Evolutionary conservation across 2,329 filamentous ascomycete species (phyloP), one percentile per base, ranked within the genome.

Genomic region (Hymenoscyphus linearis): DNA sequence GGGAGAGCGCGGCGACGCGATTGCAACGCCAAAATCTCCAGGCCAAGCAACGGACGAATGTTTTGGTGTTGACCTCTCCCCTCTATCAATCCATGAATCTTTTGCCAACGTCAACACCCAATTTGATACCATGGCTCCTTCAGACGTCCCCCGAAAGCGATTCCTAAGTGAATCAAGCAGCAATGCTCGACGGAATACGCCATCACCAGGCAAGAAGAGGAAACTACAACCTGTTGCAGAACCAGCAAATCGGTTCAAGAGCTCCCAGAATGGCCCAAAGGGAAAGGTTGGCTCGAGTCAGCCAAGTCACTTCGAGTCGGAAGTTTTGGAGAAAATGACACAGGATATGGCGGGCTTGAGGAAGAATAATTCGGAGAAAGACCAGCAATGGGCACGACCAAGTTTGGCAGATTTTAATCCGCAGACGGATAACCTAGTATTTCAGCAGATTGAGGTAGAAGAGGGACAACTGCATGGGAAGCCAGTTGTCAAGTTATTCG

Each of bases 401-500:
- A 74, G 76, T 34, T 73, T 91, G 34, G 78, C 78, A 25, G 78
- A 81, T 67, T 89, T 89, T 70, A 78, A 88, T 62, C 81, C 87
- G 9, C 73, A 82, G 58, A 85, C 77, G 37, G 85, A 95, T 66
- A 87, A 78, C 66, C 79, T 99, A n/a, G 86, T 84, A 66, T 98
- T 99, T 72, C 95, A 99, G 77, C 89, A 96, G 71, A 99, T 99
- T 68, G 96, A 99, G 71, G 89, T 86, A 1, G 93, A 98, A 72
- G 93, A 99, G 74, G 93, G 95, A 22, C 89, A 86, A 3, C 75
- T 97, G 1, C 79, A 88, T 72, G 91, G 90, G 22, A 87, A 81
- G 71, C 80, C 90, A 0, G 88, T 91, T 0, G 85, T 99, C 61
- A 96, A 95, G 78, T 82, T 99, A 22, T 99, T 98, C 76, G 95